Conservation (phyloP, 1,284 basidiomycete genomes). For the Trametes polyzona region DNA sequence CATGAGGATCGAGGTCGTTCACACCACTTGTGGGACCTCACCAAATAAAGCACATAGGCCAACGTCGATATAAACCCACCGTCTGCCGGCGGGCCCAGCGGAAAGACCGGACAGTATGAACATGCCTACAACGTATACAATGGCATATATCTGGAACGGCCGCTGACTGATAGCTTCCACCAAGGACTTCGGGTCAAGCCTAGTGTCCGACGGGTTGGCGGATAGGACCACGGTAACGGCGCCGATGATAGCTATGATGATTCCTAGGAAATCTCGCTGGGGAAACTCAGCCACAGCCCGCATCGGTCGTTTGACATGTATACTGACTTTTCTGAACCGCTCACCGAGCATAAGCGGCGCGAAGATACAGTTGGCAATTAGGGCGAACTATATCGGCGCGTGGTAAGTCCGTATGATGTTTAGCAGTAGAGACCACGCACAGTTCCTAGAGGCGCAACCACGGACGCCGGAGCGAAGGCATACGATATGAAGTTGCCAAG, state of each 20-base stretch:
- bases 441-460: slow-evolving; percentile 95
- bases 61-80: slow-evolving; percentile 84
- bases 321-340: slow-evolving; percentile 68
- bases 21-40: slow-evolving; percentile 33
- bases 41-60: slow-evolving; percentile 89
- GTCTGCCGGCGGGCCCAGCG: slow-evolving; percentile 58
- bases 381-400: slow-evolving; percentile 65
- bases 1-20: slow-evolving; percentile 9
- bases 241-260: slow-evolving; percentile 80
- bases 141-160: slow-evolving; percentile 77
- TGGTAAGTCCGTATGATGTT: neutral
- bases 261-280: slow-evolving; percentile 86
- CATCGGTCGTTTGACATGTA: no score
- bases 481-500: slow-evolving; percentile 91
- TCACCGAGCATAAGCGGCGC: slow-evolving; percentile 88
- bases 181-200: slow-evolving; percentile 73
- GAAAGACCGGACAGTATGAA: slow-evolving; percentile 67
- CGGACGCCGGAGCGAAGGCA: slow-evolving; percentile 86
- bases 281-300: neutral
- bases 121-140: slow-evolving; percentile 60
- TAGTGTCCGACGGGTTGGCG: slow-evolving; percentile 69
- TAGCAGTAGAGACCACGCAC: slow-evolving; percentile 49
- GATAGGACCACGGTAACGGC: slow-evolving; percentile 92
- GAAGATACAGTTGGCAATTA: slow-evolving; percentile 94
- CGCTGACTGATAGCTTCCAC: slow-evolving; percentile 70